Percentiles rank a stretch among this genome's conserved stretches.
Conservation (phyloP, 768 basidiomycete species). For the Tremella mesenterica region DNA sequence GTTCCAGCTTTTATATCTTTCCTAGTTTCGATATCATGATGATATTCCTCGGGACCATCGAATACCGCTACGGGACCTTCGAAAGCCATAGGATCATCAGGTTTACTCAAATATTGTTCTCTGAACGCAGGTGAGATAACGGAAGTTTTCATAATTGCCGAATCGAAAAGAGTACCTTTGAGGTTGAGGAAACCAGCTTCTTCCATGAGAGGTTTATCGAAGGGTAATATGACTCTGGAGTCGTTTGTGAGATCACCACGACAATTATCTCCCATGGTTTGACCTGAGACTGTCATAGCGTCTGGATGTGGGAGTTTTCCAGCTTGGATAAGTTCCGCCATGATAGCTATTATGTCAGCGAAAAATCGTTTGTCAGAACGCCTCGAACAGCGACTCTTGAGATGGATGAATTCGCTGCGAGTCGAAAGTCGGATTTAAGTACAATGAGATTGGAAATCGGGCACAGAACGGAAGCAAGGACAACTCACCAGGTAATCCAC, state of each 20-base stretch:
- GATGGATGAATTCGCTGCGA: neutral
- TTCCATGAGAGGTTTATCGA: constrained; percentile 30
- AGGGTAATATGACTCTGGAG: constrained; percentile 36
- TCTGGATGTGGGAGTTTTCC: constrained; percentile 27
- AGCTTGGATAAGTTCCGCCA: constrained; percentile 32
- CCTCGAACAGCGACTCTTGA: too few relatives aligned
- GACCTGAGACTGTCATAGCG: constrained; percentile 35
- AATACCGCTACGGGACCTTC: constrained; percentile 43
- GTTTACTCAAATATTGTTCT: constrained; percentile 40
- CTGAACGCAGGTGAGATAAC: constrained; percentile 39
- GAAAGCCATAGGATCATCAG: constrained; percentile 41
- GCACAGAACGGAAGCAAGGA: neutral
- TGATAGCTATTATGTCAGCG: constrained; percentile 21
- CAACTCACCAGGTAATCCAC: constrained; percentile 33
- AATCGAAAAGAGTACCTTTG: constrained; percentile 40
- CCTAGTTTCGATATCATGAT: constrained; percentile 31
- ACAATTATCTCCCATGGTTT: constrained; percentile 37
- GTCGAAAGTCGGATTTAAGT: neutral
- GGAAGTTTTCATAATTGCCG: constrained; percentile 43
- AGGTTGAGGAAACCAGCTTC: constrained; percentile 41
- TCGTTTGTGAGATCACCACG: constrained; percentile 32
- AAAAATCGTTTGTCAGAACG: neutral
- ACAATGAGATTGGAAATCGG: neutral
- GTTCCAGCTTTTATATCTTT: constrained; percentile 26
- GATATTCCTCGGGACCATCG: constrained; percentile 44